Evolutionary conservation across 805 yeast genomes (phyloP).

Genomic region (Spencermartinsiella europaea): DNA sequence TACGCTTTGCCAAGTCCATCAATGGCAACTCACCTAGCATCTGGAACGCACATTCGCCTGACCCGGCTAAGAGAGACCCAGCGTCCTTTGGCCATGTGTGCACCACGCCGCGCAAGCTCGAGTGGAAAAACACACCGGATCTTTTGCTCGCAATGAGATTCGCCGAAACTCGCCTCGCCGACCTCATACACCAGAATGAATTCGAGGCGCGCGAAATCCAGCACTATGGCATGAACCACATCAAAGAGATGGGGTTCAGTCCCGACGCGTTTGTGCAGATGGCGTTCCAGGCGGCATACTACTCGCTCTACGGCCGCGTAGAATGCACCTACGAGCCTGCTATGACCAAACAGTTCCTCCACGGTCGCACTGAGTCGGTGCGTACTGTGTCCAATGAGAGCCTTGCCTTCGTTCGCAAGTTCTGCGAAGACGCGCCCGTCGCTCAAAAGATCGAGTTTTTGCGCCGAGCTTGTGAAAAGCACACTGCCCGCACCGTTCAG

Average conservation of each 20-base stretch:
- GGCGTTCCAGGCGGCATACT: conserved; percentile 90
- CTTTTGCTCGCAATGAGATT: conserved; percentile 74
- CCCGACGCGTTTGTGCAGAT: conserved; percentile 95
- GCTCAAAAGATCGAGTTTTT: conserved; percentile 55
- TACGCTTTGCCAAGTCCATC: conserved; percentile 79
- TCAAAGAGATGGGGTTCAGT: conserved; percentile 78
- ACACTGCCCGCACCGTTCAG: conserved; percentile 59
- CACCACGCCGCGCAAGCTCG: conserved; percentile 79
- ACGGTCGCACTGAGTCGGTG: conserved; percentile 91
- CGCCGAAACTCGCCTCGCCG: conserved; percentile 85
- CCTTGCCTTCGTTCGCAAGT: conserved; percentile 74
- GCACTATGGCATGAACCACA: conserved; percentile 59
- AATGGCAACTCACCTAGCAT: conserved; percentile 70
- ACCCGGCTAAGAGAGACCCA: conserved; percentile 40
- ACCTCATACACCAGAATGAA: conserved; percentile 84
- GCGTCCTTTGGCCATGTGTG: conserved; percentile 40
- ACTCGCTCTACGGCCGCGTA: conserved; percentile 85
- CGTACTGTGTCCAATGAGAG: conserved; percentile 79
- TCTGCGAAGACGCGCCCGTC: conserved; percentile 63
- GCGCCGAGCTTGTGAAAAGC: conserved; percentile 65
- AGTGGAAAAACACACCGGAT: conserved; percentile 80
- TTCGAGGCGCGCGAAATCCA: conserved; percentile 74
- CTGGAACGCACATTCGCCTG: conserved; percentile 54
- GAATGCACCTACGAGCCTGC: conserved; percentile 96
- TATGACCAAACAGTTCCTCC: conserved; percentile 82